Evolutionary conservation across 805 yeast species (phyloP).

Genomic region (Saccharomycopsis lassenensis): DNA sequence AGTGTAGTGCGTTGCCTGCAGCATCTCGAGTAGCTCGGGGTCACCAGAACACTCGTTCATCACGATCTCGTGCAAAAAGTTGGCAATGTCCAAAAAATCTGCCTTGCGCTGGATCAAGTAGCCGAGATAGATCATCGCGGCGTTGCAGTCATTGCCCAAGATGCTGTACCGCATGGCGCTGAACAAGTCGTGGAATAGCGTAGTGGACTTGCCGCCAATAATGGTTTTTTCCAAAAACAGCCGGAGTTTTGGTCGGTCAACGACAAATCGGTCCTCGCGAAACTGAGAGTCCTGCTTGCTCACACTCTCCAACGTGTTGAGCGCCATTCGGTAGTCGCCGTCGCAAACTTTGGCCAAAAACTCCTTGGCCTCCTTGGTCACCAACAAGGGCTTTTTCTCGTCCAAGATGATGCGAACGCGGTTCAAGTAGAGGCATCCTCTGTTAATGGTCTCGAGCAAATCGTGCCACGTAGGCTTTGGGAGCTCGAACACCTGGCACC

Average conservation of each 20-base stretch:
- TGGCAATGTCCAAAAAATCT: slow-evolving; percentile 78
- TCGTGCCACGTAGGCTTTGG: slow-evolving; percentile 41
- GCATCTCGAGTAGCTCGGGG: slow-evolving; percentile 84
- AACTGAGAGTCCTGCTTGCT: too few species aligned
- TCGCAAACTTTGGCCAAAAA: slow-evolving; percentile 63
- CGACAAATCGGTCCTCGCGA: too few species aligned
- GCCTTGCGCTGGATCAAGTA: slow-evolving; percentile 89
- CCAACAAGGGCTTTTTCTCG: slow-evolving; percentile 7
- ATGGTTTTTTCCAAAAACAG: slow-evolving; percentile 36
- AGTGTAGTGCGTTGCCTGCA: slow-evolving; percentile 76
- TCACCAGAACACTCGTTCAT: slow-evolving; percentile 82
- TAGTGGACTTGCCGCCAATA: slow-evolving; percentile 54
- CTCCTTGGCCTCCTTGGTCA: slow-evolving; percentile 43
- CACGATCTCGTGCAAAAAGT: slow-evolving; percentile 88
- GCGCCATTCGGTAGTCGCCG: slow-evolving; percentile 83
- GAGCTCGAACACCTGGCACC: slow-evolving; percentile 75
- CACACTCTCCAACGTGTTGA: slow-evolving; percentile 71
- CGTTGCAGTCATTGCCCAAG: slow-evolving; percentile 83
- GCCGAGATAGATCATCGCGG: slow-evolving; percentile 76
- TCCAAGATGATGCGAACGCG: slow-evolving; percentile 21
- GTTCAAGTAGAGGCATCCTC: slow-evolving; percentile 52
- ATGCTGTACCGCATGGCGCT: slow-evolving; percentile 93
- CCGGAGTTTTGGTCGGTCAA: too few species aligned
- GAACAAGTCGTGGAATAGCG: slow-evolving; percentile 22
- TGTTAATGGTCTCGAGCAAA: slow-evolving; percentile 37